Base-by-base conservation (phyloP, 1,284 basidiomycete genomes). In the Puccinia brachypodii region DNA sequence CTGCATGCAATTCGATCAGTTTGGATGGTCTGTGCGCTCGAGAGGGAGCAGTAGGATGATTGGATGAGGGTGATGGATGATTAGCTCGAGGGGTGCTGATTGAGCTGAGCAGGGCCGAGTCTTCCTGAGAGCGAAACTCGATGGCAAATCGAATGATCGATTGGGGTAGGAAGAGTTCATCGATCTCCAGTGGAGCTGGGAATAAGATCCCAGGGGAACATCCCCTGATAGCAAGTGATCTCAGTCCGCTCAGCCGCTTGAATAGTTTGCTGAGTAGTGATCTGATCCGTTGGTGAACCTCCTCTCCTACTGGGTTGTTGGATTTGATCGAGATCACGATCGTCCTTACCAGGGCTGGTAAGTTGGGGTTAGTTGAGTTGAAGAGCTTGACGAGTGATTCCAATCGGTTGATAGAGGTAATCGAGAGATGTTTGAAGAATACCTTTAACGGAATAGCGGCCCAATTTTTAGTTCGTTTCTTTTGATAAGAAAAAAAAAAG, bases 141-240 rank as follows among this genome's bases (percentile, higher is more conserved):
- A 73, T 73, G 40, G 69, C 40, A 19, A 73, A 28, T 9, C 42
- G 69, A 14, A 73, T 9, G 69, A 73, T 73, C 7, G 69, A 73
- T 16, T 6, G 7, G 14, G 69, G 69, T 28, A 73, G 28, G 69
- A 73, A 73, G 16, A 73, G 42, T 13, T 25, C 7, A 25, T 44
- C 11, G 28, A 73, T 19, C 28, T 44, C 47, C 40, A 73, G 28
- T 14, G 38, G 69, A 28, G 69, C 42, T 7, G 69, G 69, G 25
- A 73, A 73, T 13, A 73, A 33, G 8, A 73, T 8, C 7, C 9
- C 69, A n/a, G 42, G 36, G 7, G 69, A 16, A 28, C 13, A 16
- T 28, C 14, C 47, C 13, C 25, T 42, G 40, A 73, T 44, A 13
- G 69, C 8, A 22, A 73, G 42, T n/a, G 69, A 73, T 25, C 42